A percentile compares a stretch with the other conserved stretches of the same genome.
Conservation (phyloP, 2,329 filamentous ascomycete species). For the Colletotrichum limetticola region DNA sequence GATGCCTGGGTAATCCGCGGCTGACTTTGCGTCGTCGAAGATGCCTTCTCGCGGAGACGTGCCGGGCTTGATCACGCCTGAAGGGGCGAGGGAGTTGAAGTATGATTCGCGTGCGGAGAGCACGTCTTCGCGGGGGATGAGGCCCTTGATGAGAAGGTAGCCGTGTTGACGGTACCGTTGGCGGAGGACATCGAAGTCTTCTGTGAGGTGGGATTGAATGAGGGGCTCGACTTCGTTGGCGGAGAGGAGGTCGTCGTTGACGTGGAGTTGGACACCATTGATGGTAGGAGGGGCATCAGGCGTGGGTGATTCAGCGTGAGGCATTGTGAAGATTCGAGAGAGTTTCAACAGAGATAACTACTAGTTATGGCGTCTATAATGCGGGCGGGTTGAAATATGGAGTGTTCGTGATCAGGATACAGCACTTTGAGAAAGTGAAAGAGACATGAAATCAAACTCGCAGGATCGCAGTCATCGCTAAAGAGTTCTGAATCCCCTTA, state of each 20-base stretch:
- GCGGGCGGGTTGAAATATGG: too few species aligned
- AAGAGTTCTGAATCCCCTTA: not conserved
- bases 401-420: not conserved
- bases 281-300: constrained; percentile 5
- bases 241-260: constrained; percentile 51
- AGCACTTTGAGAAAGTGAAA: not conserved
- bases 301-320: constrained; percentile 2
- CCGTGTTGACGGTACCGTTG: constrained; percentile 24
- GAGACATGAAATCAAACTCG: not conserved
- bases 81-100: constrained; percentile 33
- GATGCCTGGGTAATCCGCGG: constrained; percentile 43
- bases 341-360: too few species aligned
- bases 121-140: constrained; percentile 28
- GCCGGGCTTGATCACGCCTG: constrained; percentile 31
- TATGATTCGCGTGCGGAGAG: constrained; percentile 32
- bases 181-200: constrained; percentile 25
- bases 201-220: constrained; percentile 51
- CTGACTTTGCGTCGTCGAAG: constrained; percentile 38
- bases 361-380: not conserved
- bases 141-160: constrained; percentile 32
- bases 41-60: constrained; percentile 32
- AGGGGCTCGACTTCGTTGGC: constrained; percentile 54
- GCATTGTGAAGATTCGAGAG: not conserved
- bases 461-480: not conserved
- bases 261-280: constrained; percentile 36